Evolutionary conservation across 805 yeast genomes (phyloP), one percentile per base, ranked within the genome.

Genomic region (Wickerhamomyces bisporus): DNA sequence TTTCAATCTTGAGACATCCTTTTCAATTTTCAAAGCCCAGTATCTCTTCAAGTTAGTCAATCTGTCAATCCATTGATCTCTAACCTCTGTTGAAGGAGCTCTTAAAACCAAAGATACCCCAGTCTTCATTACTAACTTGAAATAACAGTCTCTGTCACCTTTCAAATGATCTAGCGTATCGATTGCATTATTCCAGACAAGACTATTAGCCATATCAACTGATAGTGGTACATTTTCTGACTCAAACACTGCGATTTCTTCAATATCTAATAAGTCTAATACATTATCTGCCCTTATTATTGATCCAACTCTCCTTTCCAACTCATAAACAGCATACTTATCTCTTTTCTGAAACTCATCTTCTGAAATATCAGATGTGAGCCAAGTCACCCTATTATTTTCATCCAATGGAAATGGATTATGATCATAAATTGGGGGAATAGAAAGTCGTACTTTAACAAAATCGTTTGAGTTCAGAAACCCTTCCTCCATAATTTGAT

Each of bases 11-110:
- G 52, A 33, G 9, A 68, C 38, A 40, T 77, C 81, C 9, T 69
- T 66, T 1, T 48, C 49, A 19, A 55, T 60, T 34, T 77, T 65
- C 10, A 51, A 41, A 17, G 52, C 62, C 97, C 97, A 89, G 55
- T 81, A 89, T 2, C 42, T 43, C 8, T 51, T 50, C 15, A 81
- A 49, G 5, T 61, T 59, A 0, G 39, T 44, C 25, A 89, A 59
- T 36, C 76, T 60, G 1, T 18, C n/a, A 0, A 81, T 67, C 98
- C 96, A 89, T 44, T 72, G 74, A 47, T 77, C 73, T 33, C 91
- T 65, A 0, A 71, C 50, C 0, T 24, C 26, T 14, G 62, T 47
- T 42, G 65, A 64, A 3, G 78, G 75, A 0, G 93, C 86, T 39
- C 79, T 74, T 10, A 86, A 56, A 31, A 70, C 65, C 11, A 82